Percentiles rank a stretch among this genome's conserved stretches.
Conservation (phyloP, 106 monocot genomes). For the Agapanthus africanus region DNA sequence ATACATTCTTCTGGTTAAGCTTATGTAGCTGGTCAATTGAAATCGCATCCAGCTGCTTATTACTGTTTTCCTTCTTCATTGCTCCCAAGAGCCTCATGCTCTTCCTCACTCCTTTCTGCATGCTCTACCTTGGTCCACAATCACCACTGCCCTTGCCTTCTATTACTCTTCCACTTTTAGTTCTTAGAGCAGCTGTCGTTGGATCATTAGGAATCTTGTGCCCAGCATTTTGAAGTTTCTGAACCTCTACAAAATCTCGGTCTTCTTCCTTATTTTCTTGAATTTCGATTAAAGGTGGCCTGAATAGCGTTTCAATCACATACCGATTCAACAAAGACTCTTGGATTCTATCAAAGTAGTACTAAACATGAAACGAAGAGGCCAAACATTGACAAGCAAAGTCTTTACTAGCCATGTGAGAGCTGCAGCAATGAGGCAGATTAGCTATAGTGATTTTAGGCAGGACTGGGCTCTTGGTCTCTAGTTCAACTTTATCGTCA, state of each 20-base stretch:
- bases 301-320: constrained; percentile 75
- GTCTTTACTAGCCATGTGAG: constrained; percentile 65
- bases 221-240: constrained; percentile 64
- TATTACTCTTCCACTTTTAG: constrained; percentile 11
- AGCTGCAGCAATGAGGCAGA: constrained; percentile 63
- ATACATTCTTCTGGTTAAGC: constrained; percentile 73
- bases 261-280: constrained; percentile 35
- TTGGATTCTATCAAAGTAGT: constrained; percentile 90
- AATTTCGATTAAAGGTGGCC: constrained; percentile 52
- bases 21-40: constrained; percentile 54
- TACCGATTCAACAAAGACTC: constrained; percentile 86
- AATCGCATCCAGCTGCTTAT: constrained; percentile 35
- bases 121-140: too few species aligned
- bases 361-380: constrained; percentile 83
- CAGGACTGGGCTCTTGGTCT: constrained; percentile 22
- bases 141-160: neutral
- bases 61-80: constrained; percentile 8
- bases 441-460: constrained; percentile 49
- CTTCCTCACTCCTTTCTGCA: constrained; percentile 36
- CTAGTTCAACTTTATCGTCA: constrained; percentile 34
- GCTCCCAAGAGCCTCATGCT: constrained; percentile 24
- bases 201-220: constrained; percentile 48
- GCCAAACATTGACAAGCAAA: constrained; percentile 74
- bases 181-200: too few species aligned
- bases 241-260: constrained; percentile 44